Evolutionary conservation across 768 basidiomycete species (phyloP).

Genomic region (Glaciozyma antarctica): DNA sequence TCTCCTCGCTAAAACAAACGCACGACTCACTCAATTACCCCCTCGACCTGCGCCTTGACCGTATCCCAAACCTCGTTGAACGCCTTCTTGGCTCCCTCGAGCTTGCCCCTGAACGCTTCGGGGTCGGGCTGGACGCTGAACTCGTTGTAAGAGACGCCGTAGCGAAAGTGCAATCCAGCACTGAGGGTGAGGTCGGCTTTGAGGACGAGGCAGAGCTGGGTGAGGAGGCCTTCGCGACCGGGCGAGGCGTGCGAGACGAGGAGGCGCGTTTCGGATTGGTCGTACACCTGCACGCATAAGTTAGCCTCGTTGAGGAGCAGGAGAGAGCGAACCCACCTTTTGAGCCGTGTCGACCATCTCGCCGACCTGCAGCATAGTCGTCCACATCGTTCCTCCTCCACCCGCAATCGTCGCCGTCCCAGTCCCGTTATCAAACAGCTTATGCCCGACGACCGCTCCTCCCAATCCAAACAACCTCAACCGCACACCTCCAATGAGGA

Average conservation of each 20-base stretch:
- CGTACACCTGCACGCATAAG: conserved; percentile 47
- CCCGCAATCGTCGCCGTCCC: conserved; percentile 95
- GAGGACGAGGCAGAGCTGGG: conserved; percentile 77
- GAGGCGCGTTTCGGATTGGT: conserved; percentile 84
- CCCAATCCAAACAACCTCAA: conserved; percentile 91
- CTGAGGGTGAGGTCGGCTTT: conserved; percentile 92
- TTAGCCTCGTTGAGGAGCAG: not conserved
- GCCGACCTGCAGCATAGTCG: conserved; percentile 90
- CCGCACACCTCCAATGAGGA: conserved; percentile 88
- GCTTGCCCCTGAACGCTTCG: conserved; percentile 75
- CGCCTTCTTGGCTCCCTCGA: conserved; percentile 62
- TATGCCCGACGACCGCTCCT: conserved; percentile 87
- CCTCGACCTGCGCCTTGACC: conserved; percentile 81
- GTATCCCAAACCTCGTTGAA: conserved; percentile 93
- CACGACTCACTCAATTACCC: conserved; percentile 57
- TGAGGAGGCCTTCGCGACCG: conserved; percentile 83
- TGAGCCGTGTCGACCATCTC: conserved; percentile 97
- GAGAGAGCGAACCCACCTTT: conserved; percentile 49
- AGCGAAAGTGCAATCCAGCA: conserved; percentile 94
- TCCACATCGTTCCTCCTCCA: conserved; percentile 98
- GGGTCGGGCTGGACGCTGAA: conserved; percentile 85
- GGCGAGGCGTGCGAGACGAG: conserved; percentile 86
- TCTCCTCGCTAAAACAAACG: too few relatives aligned
- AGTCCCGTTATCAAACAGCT: conserved; percentile 88
- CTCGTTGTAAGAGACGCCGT: conserved; percentile 91